Conservation (phyloP, 208 protist species). For the Willaertia magna region DNA sequence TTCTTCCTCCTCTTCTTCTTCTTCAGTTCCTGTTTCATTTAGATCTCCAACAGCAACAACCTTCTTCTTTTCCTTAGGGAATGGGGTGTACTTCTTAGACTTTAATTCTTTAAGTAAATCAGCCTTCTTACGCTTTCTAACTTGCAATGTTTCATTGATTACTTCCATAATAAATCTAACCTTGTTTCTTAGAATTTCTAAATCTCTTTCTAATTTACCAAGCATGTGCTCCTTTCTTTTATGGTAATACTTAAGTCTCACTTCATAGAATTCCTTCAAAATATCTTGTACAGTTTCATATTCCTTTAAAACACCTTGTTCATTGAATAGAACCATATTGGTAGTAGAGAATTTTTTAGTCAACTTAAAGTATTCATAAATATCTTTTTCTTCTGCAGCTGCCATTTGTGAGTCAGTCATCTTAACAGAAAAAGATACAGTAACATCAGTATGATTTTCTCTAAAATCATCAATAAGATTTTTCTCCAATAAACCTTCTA, state of each 20-base stretch:
- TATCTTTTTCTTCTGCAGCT: slow-evolving; percentile 50
- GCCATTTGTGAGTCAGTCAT: slow-evolving; percentile 62
- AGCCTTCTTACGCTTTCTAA: slow-evolving; percentile 72
- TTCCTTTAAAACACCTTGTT: slow-evolving; percentile 77
- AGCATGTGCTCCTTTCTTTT: slow-evolving; percentile 85
- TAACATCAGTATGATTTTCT: slow-evolving; percentile 91
- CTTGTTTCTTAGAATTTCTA: slow-evolving; percentile 88
- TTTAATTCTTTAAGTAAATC: slow-evolving; percentile 82
- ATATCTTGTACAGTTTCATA: slow-evolving; percentile 81
- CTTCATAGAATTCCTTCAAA: slow-evolving; percentile 86
- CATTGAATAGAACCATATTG: slow-evolving; percentile 96
- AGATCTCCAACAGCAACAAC: not conserved
- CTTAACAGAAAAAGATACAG: slow-evolving; percentile 77
- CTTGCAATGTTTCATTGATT: slow-evolving; percentile 72
- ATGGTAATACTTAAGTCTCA: slow-evolving; percentile 89
- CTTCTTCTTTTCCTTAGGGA: slow-evolving; percentile 22
- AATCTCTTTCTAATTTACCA: slow-evolving; percentile 54
- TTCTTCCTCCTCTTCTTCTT: slow-evolving; percentile 28
- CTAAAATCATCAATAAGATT: slow-evolving; percentile 78
- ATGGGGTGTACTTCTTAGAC: slow-evolving; percentile 63
- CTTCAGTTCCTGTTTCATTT: slow-evolving; percentile 25
- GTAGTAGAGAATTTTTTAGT: slow-evolving; percentile 60
- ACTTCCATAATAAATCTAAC: slow-evolving; percentile 94
- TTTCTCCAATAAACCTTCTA: slow-evolving; percentile 74
- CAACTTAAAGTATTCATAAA: slow-evolving; percentile 82